A percentile compares a stretch with the other conserved stretches of the same genome.
Conservation (phyloP, 2,329 filamentous ascomycete species). For the Paecilomyces fulvus region DNA sequence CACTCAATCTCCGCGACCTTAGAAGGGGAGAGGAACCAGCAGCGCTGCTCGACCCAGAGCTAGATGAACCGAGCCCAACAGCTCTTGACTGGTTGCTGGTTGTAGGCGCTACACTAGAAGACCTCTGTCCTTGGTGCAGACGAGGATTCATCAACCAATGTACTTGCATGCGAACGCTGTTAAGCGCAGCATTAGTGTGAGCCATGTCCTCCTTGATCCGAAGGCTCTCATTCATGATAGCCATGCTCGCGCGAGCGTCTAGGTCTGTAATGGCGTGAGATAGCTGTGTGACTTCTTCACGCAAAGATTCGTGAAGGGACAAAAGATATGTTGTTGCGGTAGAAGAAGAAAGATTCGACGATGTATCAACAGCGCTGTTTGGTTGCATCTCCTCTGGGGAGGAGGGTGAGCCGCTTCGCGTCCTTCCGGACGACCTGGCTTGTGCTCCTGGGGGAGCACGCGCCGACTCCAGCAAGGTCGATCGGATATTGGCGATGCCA, state of each 20-base stretch:
- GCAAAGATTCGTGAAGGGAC: conserved; percentile 52
- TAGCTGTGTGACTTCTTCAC: conserved; percentile 50
- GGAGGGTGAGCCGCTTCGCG: conserved; percentile 3
- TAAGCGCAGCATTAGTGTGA: conserved; percentile 52
- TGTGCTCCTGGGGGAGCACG: conserved; percentile 7
- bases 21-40: conserved; percentile 13
- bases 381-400: conserved; percentile 2
- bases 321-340: conserved; percentile 49
- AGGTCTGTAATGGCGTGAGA: conserved; percentile 49
- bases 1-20: conserved; percentile 28
- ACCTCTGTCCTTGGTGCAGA: conserved; percentile 36
- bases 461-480: conserved; percentile 26
- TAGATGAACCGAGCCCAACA: conserved; percentile 11
- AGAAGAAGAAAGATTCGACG: conserved; percentile 23
- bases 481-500: conserved; percentile 34
- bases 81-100: conserved; percentile 6
- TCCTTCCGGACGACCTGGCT: background rate
- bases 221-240: conserved; percentile 54
- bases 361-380: conserved; percentile 5
- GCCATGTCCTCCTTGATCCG: conserved; percentile 55
- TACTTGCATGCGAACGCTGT: conserved; percentile 51
- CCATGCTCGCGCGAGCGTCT: conserved; percentile 54
- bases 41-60: conserved; percentile 17
- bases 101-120: conserved; percentile 8
- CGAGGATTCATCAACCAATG: conserved; percentile 55